Percentiles rank a stretch among this genome's conserved stretches.
These are phyloP conservation scores for Cryptococcus deneoformans DNA, from an alignment of 1,284 basidiomycete species.

Conservation along the genomic window DNA sequence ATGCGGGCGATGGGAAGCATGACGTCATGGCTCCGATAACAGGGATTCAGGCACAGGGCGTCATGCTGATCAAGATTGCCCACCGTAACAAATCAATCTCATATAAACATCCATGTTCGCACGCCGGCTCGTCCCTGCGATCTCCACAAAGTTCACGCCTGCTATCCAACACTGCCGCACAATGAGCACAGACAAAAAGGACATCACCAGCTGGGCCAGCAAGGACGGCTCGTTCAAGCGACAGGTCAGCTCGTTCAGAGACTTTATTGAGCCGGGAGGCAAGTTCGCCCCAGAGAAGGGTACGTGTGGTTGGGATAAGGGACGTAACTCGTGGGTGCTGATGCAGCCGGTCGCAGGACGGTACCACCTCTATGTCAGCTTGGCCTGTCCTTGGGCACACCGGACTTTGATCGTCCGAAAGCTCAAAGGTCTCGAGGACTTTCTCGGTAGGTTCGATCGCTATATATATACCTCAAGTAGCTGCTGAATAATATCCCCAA, in stretches of 20 bases:
- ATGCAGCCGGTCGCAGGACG: slow-evolving; percentile 56
- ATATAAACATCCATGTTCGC: no score
- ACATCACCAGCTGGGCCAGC: slow-evolving; percentile 64
- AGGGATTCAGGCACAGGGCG: no score
- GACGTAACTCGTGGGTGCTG: neutral
- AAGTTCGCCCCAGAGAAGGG: slow-evolving; percentile 77
- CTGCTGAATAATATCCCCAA: slow-evolving; percentile 30
- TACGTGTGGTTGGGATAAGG: slow-evolving; percentile 16
- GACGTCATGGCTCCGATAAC: no score
- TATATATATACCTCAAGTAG: neutral
- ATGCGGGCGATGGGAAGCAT: neutral
- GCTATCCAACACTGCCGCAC: neutral
- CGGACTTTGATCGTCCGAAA: slow-evolving; percentile 82
- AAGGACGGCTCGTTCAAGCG: slow-evolving; percentile 82
- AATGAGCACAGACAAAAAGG: slow-evolving; percentile 11
- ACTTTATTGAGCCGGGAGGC: slow-evolving; percentile 66
- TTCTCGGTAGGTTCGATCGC: slow-evolving; percentile 60
- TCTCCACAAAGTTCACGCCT: no score
- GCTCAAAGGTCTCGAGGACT: slow-evolving; percentile 85
- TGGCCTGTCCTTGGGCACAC: slow-evolving; percentile 87
- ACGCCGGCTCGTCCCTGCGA: no score
- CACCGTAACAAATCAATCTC: neutral
- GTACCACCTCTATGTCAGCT: slow-evolving; percentile 75
- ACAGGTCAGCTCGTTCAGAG: slow-evolving; percentile 67
- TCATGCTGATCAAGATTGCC: neutral